phyloP scores from a whole-genome alignment of 1,139 yeast species.

The Lodderomyces theae region DNA sequence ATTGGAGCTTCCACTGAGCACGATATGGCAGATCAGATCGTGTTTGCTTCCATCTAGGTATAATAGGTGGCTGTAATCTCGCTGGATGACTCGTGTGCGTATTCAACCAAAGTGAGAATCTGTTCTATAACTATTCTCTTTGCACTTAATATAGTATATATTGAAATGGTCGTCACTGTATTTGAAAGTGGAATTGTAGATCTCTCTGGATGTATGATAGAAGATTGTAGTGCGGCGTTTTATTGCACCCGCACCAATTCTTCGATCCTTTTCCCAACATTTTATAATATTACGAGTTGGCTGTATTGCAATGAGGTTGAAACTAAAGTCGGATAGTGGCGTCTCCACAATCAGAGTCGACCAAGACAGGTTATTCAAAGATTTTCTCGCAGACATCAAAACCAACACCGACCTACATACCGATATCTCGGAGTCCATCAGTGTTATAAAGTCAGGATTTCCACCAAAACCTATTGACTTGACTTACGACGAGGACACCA shows the following conservation, averaged over 20 bases:
- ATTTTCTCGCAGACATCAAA: slow-evolving; percentile 20
- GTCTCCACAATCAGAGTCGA: slow-evolving; percentile 18
- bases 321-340: slow-evolving; percentile 22
- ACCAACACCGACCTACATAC: slow-evolving; percentile 16
- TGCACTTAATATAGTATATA: too few relatives aligned
- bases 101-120: too few relatives aligned
- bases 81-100: too few relatives aligned
- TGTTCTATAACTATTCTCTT: too few relatives aligned
- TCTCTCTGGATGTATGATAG: too few relatives aligned
- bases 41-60: too few relatives aligned
- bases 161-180: too few relatives aligned
- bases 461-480: slow-evolving; percentile 54
- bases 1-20: too few relatives aligned
- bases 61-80: too few relatives aligned
- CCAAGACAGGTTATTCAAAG: slow-evolving; percentile 11
- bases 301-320: slow-evolving; percentile 21
- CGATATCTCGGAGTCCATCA: slow-evolving; percentile 12
- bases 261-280: background rate
- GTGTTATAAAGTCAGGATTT: slow-evolving; percentile 49
- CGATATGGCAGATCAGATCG: too few relatives aligned
- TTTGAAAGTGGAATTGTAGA: too few relatives aligned
- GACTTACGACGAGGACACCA: slow-evolving; percentile 12
- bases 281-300: too few relatives aligned
- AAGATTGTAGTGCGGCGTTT: background rate
- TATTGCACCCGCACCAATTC: background rate